phyloP scores from a whole-genome alignment of 805 yeast species.

The Saccharomyces jurei region DNA sequence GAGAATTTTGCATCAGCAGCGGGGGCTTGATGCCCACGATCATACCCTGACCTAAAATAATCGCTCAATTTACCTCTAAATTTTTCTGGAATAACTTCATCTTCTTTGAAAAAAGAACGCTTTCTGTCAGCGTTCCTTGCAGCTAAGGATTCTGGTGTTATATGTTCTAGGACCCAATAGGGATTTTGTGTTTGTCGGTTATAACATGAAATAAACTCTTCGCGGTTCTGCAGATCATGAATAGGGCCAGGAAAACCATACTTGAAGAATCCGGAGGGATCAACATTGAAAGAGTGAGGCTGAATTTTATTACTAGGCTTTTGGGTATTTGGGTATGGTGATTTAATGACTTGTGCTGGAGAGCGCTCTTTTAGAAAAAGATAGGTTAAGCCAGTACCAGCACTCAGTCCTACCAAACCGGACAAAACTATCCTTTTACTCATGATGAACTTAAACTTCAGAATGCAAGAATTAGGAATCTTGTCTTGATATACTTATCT shows the following conservation, averaged over 20 bases:
- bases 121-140: conserved; percentile 61
- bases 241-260: conserved; percentile 95
- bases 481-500: not conserved
- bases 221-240: conserved; percentile 67
- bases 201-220: conserved; percentile 78
- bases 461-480: not conserved
- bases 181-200: conserved; percentile 84
- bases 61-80: conserved; percentile 76
- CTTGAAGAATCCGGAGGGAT: conserved; percentile 76
- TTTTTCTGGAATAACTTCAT: conserved; percentile 64
- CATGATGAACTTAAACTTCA: not conserved
- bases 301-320: conserved; percentile 10
- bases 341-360: not conserved
- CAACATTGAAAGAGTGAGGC: conserved; percentile 36
- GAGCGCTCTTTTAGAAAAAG: not conserved
- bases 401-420: conserved; percentile 2
- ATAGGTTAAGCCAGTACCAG: conserved; percentile 5
- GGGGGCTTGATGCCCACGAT: conserved; percentile 95
- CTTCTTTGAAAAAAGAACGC: conserved; percentile 79
- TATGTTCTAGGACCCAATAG: conserved; percentile 77
- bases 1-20: conserved; percentile 94
- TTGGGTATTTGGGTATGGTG: not conserved
- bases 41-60: conserved; percentile 91
- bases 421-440: not conserved
- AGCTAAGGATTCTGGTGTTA: conserved; percentile 62